Base-by-base conservation (phyloP, 2,329 filamentous ascomycete genomes). In the Rutstroemia sp. region DNA sequence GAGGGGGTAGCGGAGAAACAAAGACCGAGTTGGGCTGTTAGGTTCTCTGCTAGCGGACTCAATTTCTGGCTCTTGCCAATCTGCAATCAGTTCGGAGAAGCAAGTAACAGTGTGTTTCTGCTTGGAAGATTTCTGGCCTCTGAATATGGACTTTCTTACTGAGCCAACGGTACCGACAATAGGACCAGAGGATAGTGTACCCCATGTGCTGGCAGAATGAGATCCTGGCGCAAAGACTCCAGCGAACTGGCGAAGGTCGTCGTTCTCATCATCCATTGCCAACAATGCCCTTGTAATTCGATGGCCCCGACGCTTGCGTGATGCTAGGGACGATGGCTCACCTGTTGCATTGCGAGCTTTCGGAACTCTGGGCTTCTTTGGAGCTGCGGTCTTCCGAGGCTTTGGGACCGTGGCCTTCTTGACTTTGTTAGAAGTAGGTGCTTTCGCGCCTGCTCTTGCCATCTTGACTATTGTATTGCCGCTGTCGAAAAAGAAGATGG, bases 1-100 rank as follows among this genome's bases (percentile, higher is more conserved):
- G 5, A 65, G 39, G 10, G 66, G 52, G 16, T 63, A 42, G 8
- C 62, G 49, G 5, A 67, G 49, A 14, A 68, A 49, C 14, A 55
- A 57, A 10, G 60, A 61, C 3, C 56, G 59, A 1, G 49, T 41
- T 3, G 60, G 58, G 27, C 41, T 45, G 27, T 64, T 66, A 0
- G 54, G 52, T 16, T 59, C 52, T 3, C 54, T 3, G 12, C 37
- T n/a, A 16, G 51, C 34, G 4, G 54, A 44, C 18, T 34, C 41
- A 14, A 21, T 12, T 18, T 47, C 42, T 34, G 7, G 30, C 16
- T 38, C 48, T n/a, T 42, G 34, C 14, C 25, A 44, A 16, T 14
- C 23, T 19, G 50, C 18, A 10, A 47, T 23, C n/a, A 27, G 30
- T 14, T 41, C 51, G 23, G 30, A 44, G 5, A 47, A 19, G 42